These are phyloP conservation scores for Physaria fendleri DNA, from an alignment of 345 rosid species.

Conservation along the genomic window DNA sequence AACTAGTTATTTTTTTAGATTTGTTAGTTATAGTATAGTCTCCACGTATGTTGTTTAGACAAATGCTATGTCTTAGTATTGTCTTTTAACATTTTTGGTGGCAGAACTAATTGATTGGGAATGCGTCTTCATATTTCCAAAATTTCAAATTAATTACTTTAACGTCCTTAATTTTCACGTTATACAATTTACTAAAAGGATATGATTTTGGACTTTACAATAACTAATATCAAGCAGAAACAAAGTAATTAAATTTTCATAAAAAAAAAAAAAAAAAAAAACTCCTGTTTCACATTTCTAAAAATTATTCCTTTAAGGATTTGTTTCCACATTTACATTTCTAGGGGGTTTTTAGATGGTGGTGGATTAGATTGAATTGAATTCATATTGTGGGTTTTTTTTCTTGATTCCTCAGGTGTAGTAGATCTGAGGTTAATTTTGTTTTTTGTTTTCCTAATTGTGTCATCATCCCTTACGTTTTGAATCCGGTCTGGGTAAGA, in stretches of 20 bases:
- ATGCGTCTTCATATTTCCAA: no score
- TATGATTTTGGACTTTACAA: no score
- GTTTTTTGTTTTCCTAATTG: no score
- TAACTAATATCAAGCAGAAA: no score
- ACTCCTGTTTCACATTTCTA: no score
- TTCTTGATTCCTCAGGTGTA: conserved; percentile 25
- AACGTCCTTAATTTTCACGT: no score
- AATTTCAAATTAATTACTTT: no score
- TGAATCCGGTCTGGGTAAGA: no score
- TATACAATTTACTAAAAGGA: no score
- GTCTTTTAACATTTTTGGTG: not conserved
- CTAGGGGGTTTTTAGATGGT: conserved; percentile 17
- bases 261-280: no score
- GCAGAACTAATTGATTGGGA: not conserved
- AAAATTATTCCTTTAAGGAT: not conserved
- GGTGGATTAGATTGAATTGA: not conserved
- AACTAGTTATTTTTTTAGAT: not conserved
- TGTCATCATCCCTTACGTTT: no score
- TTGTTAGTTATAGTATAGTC: not conserved
- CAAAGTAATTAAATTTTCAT: no score
- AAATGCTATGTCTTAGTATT: conserved; percentile 7
- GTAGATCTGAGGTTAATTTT: conserved; percentile 32
- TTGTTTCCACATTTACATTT: conserved; percentile 2
- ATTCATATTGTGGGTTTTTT: conserved; percentile 2
- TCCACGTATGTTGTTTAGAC: conserved; percentile 4